These are phyloP conservation scores for Paraurostyla sp. DNA, from an alignment of 73 alveolate species.

Conservation along the genomic window DNA sequence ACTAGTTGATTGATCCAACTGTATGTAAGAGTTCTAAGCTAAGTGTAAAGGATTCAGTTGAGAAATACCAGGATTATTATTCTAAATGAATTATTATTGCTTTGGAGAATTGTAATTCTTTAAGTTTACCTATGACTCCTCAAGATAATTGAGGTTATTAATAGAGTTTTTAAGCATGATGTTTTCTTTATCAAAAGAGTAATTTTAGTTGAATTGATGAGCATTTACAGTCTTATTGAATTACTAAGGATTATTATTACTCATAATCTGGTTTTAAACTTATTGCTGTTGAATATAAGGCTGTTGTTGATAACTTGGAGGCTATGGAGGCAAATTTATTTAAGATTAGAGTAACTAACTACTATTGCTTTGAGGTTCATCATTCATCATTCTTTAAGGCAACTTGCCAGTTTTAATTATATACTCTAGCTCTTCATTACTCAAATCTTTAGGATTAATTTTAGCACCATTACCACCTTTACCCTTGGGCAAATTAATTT, in stretches of 20 bases:
- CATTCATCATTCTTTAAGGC: conserved; percentile 30
- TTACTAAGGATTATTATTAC: too few relatives aligned
- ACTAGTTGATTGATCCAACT: not conserved
- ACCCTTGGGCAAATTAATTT: not conserved
- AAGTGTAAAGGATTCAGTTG: not conserved
- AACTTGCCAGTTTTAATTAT: conserved; percentile 60
- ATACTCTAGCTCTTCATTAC: conserved; percentile 62
- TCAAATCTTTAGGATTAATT: conserved; percentile 48
- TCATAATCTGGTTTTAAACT: too few relatives aligned
- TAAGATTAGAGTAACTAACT: not conserved
- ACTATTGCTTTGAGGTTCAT: not conserved
- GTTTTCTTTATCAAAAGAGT: not conserved
- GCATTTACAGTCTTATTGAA: too few relatives aligned
- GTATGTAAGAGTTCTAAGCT: not conserved
- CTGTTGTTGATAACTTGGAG: not conserved
- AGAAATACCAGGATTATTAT: too few relatives aligned
- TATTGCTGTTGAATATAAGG: not conserved
- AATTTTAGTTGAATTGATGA: too few relatives aligned
- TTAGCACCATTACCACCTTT: not conserved
- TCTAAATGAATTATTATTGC: not conserved
- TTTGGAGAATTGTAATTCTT: conserved; percentile 36
- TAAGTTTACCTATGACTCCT: too few relatives aligned
- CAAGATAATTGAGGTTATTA: too few relatives aligned
- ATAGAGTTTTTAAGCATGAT: too few relatives aligned
- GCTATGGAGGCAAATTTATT: not conserved